phyloP scores from a whole-genome alignment of 2,329 filamentous ascomycete species.

The Nemania serpens region DNA sequence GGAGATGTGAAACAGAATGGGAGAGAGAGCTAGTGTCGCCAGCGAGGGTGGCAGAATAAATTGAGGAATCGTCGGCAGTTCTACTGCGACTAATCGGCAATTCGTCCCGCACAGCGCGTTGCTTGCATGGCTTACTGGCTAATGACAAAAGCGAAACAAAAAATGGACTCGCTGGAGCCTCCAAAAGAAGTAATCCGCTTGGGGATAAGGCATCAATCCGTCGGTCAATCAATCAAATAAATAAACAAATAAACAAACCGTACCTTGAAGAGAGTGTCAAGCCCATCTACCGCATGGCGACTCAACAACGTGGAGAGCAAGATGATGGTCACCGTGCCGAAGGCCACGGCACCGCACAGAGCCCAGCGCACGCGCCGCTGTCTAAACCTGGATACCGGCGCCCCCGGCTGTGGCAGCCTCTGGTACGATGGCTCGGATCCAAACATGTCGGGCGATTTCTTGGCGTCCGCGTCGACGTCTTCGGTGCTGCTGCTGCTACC shows the following conservation, averaged over 20 bases:
- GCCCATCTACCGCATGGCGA: constrained; percentile 10
- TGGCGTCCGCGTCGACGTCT: constrained; percentile 9
- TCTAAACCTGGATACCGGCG: constrained; percentile 3
- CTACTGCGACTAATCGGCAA: constrained; percentile 13
- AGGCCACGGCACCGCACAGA: constrained; percentile 16
- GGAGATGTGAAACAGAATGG: not conserved
- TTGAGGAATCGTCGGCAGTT: constrained; percentile 18
- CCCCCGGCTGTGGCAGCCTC: constrained; percentile 10
- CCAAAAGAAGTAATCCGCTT: not conserved
- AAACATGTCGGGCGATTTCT: constrained; percentile 16
- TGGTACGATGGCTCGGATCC: constrained; percentile 19
- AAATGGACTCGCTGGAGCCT: not conserved
- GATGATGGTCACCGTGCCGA: constrained; percentile 24
- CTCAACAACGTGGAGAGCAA: constrained; percentile 28
- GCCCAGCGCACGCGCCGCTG: constrained; percentile 13
- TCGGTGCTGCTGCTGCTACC: not conserved
- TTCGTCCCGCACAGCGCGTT: constrained; percentile 6
- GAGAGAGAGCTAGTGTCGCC: not conserved
- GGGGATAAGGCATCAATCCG: not conserved
- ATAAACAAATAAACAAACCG: not conserved
- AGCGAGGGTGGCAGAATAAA: not conserved
- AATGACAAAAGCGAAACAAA: not conserved
- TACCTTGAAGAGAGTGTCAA: constrained; percentile 30
- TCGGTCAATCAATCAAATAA: not conserved
- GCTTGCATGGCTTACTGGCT: constrained; percentile 3